Conservation (phyloP, 805 yeast species). For the Candida boidinii region DNA sequence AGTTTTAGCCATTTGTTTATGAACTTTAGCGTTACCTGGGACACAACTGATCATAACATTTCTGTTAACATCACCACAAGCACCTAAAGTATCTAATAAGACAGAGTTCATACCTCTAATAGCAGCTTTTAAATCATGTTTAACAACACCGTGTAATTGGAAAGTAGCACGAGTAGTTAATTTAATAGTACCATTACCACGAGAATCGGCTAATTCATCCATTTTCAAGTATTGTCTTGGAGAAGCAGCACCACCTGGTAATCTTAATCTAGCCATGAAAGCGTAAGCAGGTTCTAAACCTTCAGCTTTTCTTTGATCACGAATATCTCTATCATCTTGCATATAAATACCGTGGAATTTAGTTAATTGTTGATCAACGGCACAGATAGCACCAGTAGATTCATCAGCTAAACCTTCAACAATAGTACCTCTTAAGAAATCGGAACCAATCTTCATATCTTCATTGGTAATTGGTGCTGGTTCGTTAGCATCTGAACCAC, state of each 20-base stretch:
- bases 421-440: conserved; percentile 88
- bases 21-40: conserved; percentile 77
- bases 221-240: conserved; percentile 85
- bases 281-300: conserved; percentile 94
- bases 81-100: conserved; percentile 90
- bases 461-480: conserved; percentile 88
- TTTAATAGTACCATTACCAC: conserved; percentile 91
- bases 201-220: conserved; percentile 69
- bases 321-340: conserved; percentile 96
- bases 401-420: conserved; percentile 75
- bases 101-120: conserved; percentile 89
- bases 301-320: conserved; percentile 86
- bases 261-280: conserved; percentile 94
- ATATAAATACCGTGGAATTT: conserved; percentile 97
- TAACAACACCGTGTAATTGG: conserved; percentile 92
- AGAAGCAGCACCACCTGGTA: conserved; percentile 87
- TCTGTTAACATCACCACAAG: conserved; percentile 98
- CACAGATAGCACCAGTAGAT: conserved; percentile 84
- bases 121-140: conserved; percentile 80
- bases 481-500: conserved; percentile 80
- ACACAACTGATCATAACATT: conserved; percentile 90
- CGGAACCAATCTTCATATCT: conserved; percentile 84
- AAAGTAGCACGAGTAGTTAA: conserved; percentile 95
- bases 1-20: conserved; percentile 57
- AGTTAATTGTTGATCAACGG: conserved; percentile 87